Evolutionary conservation across 2,329 filamentous ascomycete genomes (phyloP), one percentile per base, ranked within the genome.

Genomic region (Blumeria hordei): DNA sequence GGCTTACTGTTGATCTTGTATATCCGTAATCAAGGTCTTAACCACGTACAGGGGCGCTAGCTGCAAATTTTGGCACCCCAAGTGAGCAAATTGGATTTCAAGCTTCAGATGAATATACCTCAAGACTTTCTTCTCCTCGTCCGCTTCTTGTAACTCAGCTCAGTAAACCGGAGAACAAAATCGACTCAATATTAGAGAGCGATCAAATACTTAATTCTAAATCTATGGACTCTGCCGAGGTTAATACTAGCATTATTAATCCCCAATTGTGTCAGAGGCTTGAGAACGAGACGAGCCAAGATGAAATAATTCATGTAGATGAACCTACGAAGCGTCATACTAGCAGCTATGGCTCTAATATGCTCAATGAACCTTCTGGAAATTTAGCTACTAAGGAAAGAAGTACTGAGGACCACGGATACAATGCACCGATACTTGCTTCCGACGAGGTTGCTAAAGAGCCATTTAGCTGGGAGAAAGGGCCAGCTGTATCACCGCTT

Each of bases 61-160:
- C 73, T 54, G 75, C 76, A 50, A 55, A 78, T 56, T 69, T 76
- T 53, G 80, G 85, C 56, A 92, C 88, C 3, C 92, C 92, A 2
- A 86, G 85, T 61, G 90, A 96, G 63, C 85, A 96, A 65, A 79
- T 94, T 62, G 92, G 85, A 18, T 94, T 88, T 69, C 77, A 87
- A 58, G 90, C 88, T 11, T 82, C 80, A 10, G 88, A 95, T 59
- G 82, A 94, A 64, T 94, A 88, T 64, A 74, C 80, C 14, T 83
- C 82, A 34, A 82, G 86, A 58, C 80, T 87, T 58, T 74, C 78
- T 47, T 84, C 84, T n/a, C 83, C 83, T 8, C 73, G 69, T 53
- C 76, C 77, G 14, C 68, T 72, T 14, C 32, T 43, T 14, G 55
- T 41, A 28, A 28, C 21, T 28, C 21, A 28, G 21, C 21, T 28